Evolutionary conservation across 2,329 filamentous ascomycete genomes (phyloP), one percentile per base, ranked within the genome.

Genomic region (Colletotrichum lini): DNA sequence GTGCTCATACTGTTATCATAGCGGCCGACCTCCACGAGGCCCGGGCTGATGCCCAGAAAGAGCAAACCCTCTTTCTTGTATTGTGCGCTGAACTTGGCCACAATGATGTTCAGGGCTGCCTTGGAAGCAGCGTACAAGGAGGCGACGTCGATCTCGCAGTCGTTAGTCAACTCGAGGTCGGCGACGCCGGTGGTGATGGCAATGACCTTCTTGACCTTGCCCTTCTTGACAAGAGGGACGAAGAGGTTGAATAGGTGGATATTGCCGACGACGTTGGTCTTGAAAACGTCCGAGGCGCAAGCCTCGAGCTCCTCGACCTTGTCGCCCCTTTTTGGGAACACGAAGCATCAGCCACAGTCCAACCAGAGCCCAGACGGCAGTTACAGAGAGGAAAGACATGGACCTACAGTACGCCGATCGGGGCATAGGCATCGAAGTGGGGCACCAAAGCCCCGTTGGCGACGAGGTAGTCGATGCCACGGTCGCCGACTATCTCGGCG

Each of bases 161-260:
- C 21, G 26, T 52, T 52, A 1, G 49, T 16, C 12, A 52, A 52
- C 23, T 26, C 21, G 21, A 52, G 21, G 23, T 52, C 49, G 49
- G 49, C 49, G 5, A 15, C 21, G 30, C 21, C 49, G 6, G 21
- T 15, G 21, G 21, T 15, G 16, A 52, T 52, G 12, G 7, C 23
- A 23, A 30, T 30, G 23, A 30, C 49, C 49, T 52, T 52, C 49
- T 52, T 52, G 49, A 26, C 21, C 26, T 78, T 75, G 6, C 89
- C 84, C 57, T 87, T 84, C 2, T 81, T 78, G 45, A 92, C 79
- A 0, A 90, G 81, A 0, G 89, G 88, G 0, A 88, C 52, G 75
- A 88, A 89, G 1, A 85, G 74, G 73, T 87, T 86, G 77, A 87
- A 84, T 0, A 88, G 80, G 72, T 89, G 82, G 67, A 90, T 80